Evolutionary conservation across 768 basidiomycete species (phyloP).

Genomic region (Mycena indigotica): DNA sequence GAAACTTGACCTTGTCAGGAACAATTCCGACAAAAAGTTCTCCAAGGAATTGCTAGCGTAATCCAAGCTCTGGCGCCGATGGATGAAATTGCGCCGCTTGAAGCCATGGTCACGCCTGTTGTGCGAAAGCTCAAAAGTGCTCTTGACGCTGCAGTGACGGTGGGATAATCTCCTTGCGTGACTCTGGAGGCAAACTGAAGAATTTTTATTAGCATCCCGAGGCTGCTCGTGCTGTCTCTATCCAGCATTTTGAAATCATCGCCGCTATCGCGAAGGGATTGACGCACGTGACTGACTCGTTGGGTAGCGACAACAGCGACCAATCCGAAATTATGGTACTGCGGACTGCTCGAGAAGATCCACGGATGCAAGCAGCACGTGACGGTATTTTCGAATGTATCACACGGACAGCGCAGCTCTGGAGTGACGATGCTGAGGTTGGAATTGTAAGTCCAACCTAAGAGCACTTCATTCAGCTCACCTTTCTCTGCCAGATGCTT

Average conservation of each 20-base stretch:
- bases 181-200: slow-evolving; percentile 1
- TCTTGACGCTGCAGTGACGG: slow-evolving; percentile 55
- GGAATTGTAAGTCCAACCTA: slow-evolving; percentile 60
- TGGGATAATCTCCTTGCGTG: too few relatives aligned
- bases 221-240: slow-evolving; percentile 64
- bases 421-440: slow-evolving; percentile 78
- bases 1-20: slow-evolving; percentile 46
- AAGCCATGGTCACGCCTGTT: slow-evolving; percentile 79
- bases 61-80: slow-evolving; percentile 84
- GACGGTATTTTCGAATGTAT: slow-evolving; percentile 66
- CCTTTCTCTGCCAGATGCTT: slow-evolving; percentile 52
- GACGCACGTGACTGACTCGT: slow-evolving; percentile 72
- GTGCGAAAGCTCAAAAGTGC: slow-evolving; percentile 68
- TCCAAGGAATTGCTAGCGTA: slow-evolving; percentile 91
- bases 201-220: slow-evolving; percentile 59
- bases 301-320: slow-evolving; percentile 52
- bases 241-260: slow-evolving; percentile 77
- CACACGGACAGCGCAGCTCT: slow-evolving; percentile 63
- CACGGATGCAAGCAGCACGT: slow-evolving; percentile 62
- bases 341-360: slow-evolving; percentile 63
- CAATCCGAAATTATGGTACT: slow-evolving; percentile 55
- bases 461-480: slow-evolving; percentile 1
- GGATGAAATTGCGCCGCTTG: slow-evolving; percentile 77
- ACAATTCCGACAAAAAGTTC: slow-evolving; percentile 84
- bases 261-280: slow-evolving; percentile 87